Evolutionary conservation across 2,329 filamentous ascomycete genomes (phyloP).

Genomic region (Trichoderma gracile): DNA sequence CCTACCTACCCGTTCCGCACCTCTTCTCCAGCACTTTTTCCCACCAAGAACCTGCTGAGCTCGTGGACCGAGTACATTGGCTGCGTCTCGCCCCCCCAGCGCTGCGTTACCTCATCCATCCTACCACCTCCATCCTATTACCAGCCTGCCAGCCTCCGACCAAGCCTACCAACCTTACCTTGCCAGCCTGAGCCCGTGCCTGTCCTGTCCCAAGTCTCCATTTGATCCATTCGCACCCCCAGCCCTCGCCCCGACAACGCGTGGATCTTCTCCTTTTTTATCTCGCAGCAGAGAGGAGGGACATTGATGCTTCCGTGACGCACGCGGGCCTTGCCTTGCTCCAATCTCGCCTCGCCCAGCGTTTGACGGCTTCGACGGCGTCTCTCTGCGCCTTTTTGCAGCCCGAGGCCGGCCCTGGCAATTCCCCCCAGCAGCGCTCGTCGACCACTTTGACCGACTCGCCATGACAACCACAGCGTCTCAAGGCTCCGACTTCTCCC

Average conservation of each 20-base stretch:
- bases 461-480: constrained; percentile 37
- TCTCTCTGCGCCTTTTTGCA: constrained; percentile 10
- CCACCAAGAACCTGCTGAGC: no score
- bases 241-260: constrained; percentile 22
- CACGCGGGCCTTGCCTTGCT: constrained; percentile 21
- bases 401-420: constrained; percentile 6
- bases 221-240: constrained; percentile 17
- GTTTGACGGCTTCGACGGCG: constrained; percentile 5
- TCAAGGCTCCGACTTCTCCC: constrained; percentile 30
- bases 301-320: constrained; percentile 25
- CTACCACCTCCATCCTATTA: not conserved
- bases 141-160: no score
- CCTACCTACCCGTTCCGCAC: not conserved
- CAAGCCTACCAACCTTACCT: not conserved
- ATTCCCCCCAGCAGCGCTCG: not conserved
- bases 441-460: constrained; percentile 22
- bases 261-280: constrained; percentile 27
- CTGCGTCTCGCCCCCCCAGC: not conserved
- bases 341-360: constrained; percentile 23
- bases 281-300: constrained; percentile 23
- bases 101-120: constrained; percentile 24
- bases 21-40: not conserved
- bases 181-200: no score
- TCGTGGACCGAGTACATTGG: no score
- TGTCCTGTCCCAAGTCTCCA: no score